Percentiles rank a stretch among this genome's conserved stretches.
Evolutionary conservation across 352 stramenopile species (phyloP).

Genomic region (Pythium rishiriense): DNA sequence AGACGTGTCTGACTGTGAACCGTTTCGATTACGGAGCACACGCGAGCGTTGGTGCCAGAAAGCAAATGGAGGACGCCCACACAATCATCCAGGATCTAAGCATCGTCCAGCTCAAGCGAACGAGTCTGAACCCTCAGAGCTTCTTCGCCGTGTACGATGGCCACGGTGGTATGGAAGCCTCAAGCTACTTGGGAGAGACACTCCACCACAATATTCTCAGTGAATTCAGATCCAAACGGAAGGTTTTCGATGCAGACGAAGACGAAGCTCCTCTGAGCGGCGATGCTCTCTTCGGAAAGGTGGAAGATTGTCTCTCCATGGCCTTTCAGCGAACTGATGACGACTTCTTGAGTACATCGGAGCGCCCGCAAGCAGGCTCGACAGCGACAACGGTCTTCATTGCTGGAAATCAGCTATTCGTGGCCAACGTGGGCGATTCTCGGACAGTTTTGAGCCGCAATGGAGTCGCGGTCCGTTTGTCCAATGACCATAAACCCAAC

Average conservation of each 20-base stretch:
- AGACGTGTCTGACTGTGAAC: slow-evolving; percentile 96
- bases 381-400: slow-evolving; percentile 95
- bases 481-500: slow-evolving; percentile 96
- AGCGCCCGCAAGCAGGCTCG: slow-evolving; percentile 84
- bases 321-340: slow-evolving; percentile 77
- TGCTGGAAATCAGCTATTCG: slow-evolving; percentile 91
- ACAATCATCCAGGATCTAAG: slow-evolving; percentile 93
- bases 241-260: slow-evolving; percentile 43
- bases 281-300: slow-evolving; percentile 16
- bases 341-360: slow-evolving; percentile 64
- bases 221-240: slow-evolving; percentile 50
- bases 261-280: slow-evolving; percentile 34
- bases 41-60: slow-evolving; percentile 92
- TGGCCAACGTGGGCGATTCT: slow-evolving; percentile 96
- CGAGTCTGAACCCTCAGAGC: slow-evolving; percentile 81
- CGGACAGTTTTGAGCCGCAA: slow-evolving; percentile 92
- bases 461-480: slow-evolving; percentile 88
- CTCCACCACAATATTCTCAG: slow-evolving; percentile 72
- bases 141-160: slow-evolving; percentile 98
- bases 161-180: slow-evolving; percentile 94
- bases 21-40: slow-evolving; percentile 96
- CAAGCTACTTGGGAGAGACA: slow-evolving; percentile 84
- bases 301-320: slow-evolving; percentile 46
- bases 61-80: slow-evolving; percentile 96
- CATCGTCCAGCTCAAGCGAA: slow-evolving; percentile 49